Evolutionary conservation across 176 grass and related monocot genomes (phyloP).

Genomic region (Carex kokanica): DNA sequence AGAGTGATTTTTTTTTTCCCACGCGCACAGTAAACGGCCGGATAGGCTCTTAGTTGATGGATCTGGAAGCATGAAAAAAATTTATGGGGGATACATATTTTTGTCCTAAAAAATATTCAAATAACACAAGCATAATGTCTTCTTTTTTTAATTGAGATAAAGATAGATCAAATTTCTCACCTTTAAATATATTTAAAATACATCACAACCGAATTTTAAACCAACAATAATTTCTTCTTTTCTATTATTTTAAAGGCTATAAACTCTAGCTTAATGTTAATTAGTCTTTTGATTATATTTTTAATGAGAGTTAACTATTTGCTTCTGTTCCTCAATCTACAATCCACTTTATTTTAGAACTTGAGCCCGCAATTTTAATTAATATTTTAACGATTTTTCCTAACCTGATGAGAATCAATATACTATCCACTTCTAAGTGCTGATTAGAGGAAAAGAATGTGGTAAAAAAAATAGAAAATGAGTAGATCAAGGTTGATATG

Average conservation of each 20-base stretch:
- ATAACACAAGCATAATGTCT: background rate
- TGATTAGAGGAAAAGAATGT: background rate
- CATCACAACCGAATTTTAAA: too few relatives aligned
- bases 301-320: background rate
- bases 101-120: background rate
- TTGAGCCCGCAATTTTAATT: background rate
- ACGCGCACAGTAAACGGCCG: too few relatives aligned
- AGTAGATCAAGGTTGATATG: too few relatives aligned
- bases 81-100: background rate
- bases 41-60: too few relatives aligned
- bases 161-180: too few relatives aligned
- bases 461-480: too few relatives aligned
- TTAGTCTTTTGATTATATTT: background rate
- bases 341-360: background rate
- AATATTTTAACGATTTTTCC: background rate
- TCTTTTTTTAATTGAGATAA: too few relatives aligned
- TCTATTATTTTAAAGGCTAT: background rate
- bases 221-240: background rate
- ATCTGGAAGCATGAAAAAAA: background rate
- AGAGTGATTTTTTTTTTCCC: too few relatives aligned
- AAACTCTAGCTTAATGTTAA: background rate
- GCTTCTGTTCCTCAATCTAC: background rate
- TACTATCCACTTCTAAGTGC: background rate
- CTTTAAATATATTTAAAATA: too few relatives aligned
- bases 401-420: background rate